A percentile compares a stretch with the other conserved stretches of the same genome.
These are phyloP conservation scores for Debaryomyces coudertii DNA, from an alignment of 1,139 yeast genomes.

Conservation along the genomic window DNA sequence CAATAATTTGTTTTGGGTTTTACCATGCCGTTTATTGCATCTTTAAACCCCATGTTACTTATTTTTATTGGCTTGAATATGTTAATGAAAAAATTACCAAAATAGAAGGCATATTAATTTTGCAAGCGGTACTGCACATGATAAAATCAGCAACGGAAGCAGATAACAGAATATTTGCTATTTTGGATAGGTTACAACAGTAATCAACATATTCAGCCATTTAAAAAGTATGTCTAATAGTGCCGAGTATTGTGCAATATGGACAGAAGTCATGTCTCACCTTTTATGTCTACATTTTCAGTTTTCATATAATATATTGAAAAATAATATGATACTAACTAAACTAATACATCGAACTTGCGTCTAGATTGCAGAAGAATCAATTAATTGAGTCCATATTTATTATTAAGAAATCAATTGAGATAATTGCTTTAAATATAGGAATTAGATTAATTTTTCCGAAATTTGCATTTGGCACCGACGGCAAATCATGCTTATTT, in stretches of 20 bases:
- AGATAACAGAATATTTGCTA: background rate
- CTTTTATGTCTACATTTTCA: background rate
- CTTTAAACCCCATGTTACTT: slow-evolving; percentile 1
- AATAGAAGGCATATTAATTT: slow-evolving; percentile 3
- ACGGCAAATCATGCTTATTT: slow-evolving; percentile 24
- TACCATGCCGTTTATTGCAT: slow-evolving; percentile 1
- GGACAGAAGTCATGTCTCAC: background rate
- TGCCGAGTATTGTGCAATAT: too few species aligned
- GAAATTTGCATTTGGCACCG: background rate
- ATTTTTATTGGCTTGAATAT: background rate
- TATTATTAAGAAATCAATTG: background rate
- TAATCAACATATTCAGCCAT: background rate
- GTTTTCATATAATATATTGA: background rate
- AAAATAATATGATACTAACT: background rate
- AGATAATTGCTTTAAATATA: background rate
- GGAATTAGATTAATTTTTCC: slow-evolving; percentile 2
- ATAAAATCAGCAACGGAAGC: background rate
- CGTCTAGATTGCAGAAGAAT: background rate
- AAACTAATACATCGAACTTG: background rate
- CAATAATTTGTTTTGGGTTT: background rate
- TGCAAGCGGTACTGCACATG: background rate
- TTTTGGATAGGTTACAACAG: background rate
- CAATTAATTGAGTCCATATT: background rate
- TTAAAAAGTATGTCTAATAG: too few species aligned
- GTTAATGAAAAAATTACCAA: slow-evolving; percentile 1